These are phyloP conservation scores for Malus hybrid DNA, from an alignment of 331 rosid genomes.

Conservation along the genomic window DNA sequence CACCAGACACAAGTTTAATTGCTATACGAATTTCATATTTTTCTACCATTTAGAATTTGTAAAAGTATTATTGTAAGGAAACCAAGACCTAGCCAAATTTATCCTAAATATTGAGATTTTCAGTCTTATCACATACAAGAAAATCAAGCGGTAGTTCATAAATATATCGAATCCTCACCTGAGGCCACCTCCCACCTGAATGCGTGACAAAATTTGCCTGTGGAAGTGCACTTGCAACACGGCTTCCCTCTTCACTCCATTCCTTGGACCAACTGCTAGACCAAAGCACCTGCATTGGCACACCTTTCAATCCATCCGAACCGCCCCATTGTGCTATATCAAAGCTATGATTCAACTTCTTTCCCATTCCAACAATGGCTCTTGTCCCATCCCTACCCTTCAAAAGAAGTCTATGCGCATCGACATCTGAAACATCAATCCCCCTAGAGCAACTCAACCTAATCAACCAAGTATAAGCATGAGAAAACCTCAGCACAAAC, in stretches of 20 bases:
- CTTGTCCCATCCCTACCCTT: constrained; percentile 56
- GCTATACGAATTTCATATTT: neutral
- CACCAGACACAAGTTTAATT: neutral
- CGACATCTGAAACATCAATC: constrained; percentile 35
- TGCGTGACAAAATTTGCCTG: constrained; percentile 53
- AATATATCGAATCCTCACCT: constrained; percentile 40
- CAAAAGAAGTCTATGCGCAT: constrained; percentile 68
- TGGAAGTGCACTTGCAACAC: constrained; percentile 56
- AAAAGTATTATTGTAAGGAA: neutral
- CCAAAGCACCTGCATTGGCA: constrained; percentile 80
- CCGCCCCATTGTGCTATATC: constrained; percentile 78
- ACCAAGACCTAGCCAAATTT: neutral
- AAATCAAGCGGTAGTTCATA: neutral
- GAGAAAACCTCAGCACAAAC: constrained; percentile 46
- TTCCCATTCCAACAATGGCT: constrained; percentile 60
- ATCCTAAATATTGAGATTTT: neutral
- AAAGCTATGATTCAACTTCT: constrained; percentile 74
- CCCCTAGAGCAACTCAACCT: constrained; percentile 55
- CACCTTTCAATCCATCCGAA: constrained; percentile 54
- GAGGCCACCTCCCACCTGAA: constrained; percentile 90
- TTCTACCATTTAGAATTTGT: neutral
- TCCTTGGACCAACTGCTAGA: constrained; percentile 66
- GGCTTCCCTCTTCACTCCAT: constrained; percentile 71
- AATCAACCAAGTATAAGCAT: constrained; percentile 39
- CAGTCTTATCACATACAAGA: neutral